Evolutionary conservation across 441 rosid species (phyloP), one percentile per base, ranked within the genome.

Genomic region (Adansonia madagascariensis): DNA sequence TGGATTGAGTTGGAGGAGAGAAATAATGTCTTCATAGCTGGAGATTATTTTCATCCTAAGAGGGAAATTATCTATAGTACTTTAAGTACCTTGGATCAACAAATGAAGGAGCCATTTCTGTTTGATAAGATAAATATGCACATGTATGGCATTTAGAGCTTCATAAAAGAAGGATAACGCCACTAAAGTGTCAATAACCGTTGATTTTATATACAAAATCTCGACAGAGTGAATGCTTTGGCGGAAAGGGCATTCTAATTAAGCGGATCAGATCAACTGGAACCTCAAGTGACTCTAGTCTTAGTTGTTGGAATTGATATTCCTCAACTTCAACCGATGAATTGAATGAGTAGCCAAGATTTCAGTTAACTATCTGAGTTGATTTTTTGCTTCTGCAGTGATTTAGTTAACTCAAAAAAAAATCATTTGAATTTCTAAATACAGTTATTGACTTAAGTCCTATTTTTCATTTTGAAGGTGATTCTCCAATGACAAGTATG

Each of bases 1-100:
- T 92, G 98, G 98, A 88, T 94, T 78, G 98, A 94, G 81, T 85
- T 88, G 80, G 92, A 86, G 73, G 88, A 84, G 79, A 73, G 74
- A 80, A 88, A 80, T 81, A 88, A 79, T 80, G 85, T 82, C 27
- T 94, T 94, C 86, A 73, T 92, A 50, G 92, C 94, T 63, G 97
- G 91, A 80, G 96, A 92, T 79, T 81, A 67, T 79, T 88, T 86
- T 81, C 94, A 92, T 78, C 94, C 92, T 67, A 83, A 63, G 52
- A 84, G 96, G 71, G 61, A 75, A 77, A 71, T 73, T 73, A 89
- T 90, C 43, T 91, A 88, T 64, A 53, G 70, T 77, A 67, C 76
- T 31, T 81, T 91, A 72, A 71, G 24, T 67, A 76, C 80, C 75
- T 81, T 94, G 79, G 81, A 82, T 85, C 80, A 73, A 66, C 94